Percentiles rank a stretch among this genome's conserved stretches.
Conservation (phyloP, 331 rosid species). For the Quercus lobata region DNA sequence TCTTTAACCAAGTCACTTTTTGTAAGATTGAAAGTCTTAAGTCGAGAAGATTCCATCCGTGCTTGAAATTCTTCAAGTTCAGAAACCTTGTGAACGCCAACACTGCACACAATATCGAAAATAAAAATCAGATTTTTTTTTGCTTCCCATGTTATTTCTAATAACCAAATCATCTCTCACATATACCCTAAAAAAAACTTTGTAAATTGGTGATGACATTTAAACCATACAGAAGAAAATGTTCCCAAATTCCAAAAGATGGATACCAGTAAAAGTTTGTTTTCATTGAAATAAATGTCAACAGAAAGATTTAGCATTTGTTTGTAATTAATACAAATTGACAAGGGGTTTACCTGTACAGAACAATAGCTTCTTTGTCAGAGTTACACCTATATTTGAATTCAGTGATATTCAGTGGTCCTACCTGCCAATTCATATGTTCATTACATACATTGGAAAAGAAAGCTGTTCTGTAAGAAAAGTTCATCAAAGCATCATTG, state of each 20-base stretch:
- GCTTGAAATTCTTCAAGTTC: conserved; percentile 62
- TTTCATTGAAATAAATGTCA: background rate
- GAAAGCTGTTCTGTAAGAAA: background rate
- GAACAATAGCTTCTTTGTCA: conserved; percentile 60
- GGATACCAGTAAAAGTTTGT: background rate
- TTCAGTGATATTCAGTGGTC: conserved; percentile 81
- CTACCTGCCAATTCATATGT: conserved; percentile 52
- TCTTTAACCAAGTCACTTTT: conserved; percentile 86
- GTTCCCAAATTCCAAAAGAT: background rate
- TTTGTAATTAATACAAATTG: background rate
- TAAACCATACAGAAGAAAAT: background rate
- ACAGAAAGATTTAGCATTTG: conserved; percentile 1
- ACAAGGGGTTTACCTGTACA: conserved; percentile 60
- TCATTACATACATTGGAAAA: conserved; percentile 15
- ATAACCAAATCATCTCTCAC: background rate
- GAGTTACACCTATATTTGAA: conserved; percentile 80
- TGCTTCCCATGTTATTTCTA: background rate
- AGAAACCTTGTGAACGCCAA: conserved; percentile 71
- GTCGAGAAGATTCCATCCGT: conserved; percentile 62
- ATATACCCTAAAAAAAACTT: background rate
- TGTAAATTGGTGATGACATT: background rate
- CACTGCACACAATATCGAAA: conserved; percentile 48
- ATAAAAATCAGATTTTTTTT: background rate
- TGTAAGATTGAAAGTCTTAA: conserved; percentile 64
- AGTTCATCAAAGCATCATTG: background rate